A percentile compares a stretch with the other conserved stretches of the same genome.
phyloP scores from a whole-genome alignment of 2,329 filamentous ascomycete genomes.

The Fusarium udum region DNA sequence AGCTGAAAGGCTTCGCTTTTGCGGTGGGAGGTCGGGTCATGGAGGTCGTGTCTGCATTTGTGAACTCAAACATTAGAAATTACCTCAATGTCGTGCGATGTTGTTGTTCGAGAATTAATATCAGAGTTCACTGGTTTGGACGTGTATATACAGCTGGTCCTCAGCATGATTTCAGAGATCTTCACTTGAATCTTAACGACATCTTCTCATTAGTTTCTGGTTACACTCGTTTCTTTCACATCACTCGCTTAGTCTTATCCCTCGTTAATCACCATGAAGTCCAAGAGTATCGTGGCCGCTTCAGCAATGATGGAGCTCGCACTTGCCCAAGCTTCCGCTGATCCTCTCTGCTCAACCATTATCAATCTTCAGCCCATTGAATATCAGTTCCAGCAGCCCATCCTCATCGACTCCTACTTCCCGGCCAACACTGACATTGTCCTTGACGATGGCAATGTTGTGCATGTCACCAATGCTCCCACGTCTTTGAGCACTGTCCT shows the following conservation, averaged over 20 bases:
- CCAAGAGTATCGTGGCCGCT: not conserved
- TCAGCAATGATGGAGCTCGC: not conserved
- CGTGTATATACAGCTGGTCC: not conserved
- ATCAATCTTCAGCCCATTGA: not conserved
- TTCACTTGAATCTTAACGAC: not conserved
- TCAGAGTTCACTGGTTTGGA: accelerated
- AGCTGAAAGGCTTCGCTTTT: not conserved
- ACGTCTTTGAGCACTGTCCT: not conserved
- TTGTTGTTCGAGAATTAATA: not conserved
- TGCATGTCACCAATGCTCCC: not conserved
- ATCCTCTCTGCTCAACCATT: not conserved
- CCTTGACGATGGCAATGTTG: not conserved
- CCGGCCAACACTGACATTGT: not conserved
- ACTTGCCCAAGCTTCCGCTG: not conserved
- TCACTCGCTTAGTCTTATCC: not conserved
- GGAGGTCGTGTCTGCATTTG: not conserved
- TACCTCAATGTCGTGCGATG: not conserved
- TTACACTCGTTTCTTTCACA: not conserved
- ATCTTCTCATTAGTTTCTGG: not conserved
- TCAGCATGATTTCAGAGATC: not conserved
- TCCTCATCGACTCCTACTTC: not conserved
- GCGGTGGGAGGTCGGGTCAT: not conserved
- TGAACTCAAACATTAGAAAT: not conserved
- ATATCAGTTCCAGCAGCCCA: not conserved
- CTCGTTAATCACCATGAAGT: not conserved